Base-by-base conservation (phyloP, 805 yeast species). In the Nakazawaea ambrosiae region DNA sequence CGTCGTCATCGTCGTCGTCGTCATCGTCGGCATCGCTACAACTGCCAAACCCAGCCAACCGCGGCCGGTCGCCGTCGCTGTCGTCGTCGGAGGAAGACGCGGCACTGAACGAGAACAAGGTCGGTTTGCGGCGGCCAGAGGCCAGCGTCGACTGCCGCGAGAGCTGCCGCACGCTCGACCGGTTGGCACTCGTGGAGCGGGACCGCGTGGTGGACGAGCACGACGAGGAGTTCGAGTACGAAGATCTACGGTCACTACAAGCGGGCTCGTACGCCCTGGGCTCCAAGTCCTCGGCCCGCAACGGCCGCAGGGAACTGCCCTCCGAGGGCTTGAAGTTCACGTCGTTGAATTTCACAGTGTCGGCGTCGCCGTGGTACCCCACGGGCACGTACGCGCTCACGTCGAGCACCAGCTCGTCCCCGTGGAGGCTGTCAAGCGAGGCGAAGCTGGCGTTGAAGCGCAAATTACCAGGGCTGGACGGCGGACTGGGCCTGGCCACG, bases 361-460 rank as follows among this genome's bases (percentile, higher is more conserved):
- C 16, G 10, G 7, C 7, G 20, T 31, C 15, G 17, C 24, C 22
- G 11, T 17, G 14, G 47, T 62, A 65, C 31, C 64, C 65, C 5
- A 65, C 69, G 8, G 71, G 72, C 31, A 65, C 55, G 47, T 58
- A 61, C 5, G 66, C 60, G 28, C 37, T 37, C 28, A 37, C 25
- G 26, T 37, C 40, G 18, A 39, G 24, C 20, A 35, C 37, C 12
- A 25, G 28, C 18, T 18, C 16, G 14, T 50, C 54, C 32, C 52
- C 65, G 50, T 79, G 78, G 42, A 73, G 69, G 52, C 88, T 77
- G 49, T 80, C 88, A 50, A 83, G 60, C 0, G 89, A 81, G 1
- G 90, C 90, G 63, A 81, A 81, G 44, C 88, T 80, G 29, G 83
- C 84, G 43, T 75, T 79, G 12, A 79, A 63, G 0, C 86, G 86